Base-by-base conservation (phyloP, 2,329 filamentous ascomycete genomes). In the Zymoseptoria tritici region DNA sequence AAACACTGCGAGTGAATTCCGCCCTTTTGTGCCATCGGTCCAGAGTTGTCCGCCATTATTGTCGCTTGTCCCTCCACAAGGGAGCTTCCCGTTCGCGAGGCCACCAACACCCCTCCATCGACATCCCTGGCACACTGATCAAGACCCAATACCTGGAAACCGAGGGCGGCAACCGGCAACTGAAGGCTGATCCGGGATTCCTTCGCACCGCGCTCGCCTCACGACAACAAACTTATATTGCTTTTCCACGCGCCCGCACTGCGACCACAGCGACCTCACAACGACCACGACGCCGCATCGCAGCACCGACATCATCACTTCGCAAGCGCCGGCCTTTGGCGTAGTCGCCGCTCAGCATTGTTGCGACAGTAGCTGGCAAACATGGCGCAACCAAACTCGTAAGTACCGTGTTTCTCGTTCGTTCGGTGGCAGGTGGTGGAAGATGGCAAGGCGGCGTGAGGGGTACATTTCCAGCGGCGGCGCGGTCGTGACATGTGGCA, bases 361-460 rank as follows among this genome's bases (percentile, higher is more conserved):
- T 46, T 46, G 36, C 36, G 13, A 46, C 36, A 46, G 36, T 46
- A 46, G 36, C 36, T n/a, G 36, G 50, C 50, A 52, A 13, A 49
- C 4, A 55, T 46, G 42, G 54, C 54, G 54, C 29, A 55, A 55
- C 54, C 26, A 42, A 36, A 55, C 11, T 36, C 54, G 42, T 55
- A 31, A 55, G 42, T 49, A 11, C 31, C 9, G 2, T 36, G 20
- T 54, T 11, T 36, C 46, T 51, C 4, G 55, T 19, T 26, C 22
- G 16, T 51, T 50, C 22, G 20, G 9, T 19, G 22, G 46, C 29
- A 16, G 2, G 21, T 5, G 7, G 52, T 16, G 52, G 7, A 11
- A 36, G 29, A 54, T 29, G 26, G 26, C 26, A 29, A 29, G 26
- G 26, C 26, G 26, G 26, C 26, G 26, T 29, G 26, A 29, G 26